A percentile compares a stretch with the other conserved stretches of the same genome.
Evolutionary conservation across 2,329 filamentous ascomycete genomes (phyloP).

Genomic region (Colletotrichum aenigma): DNA sequence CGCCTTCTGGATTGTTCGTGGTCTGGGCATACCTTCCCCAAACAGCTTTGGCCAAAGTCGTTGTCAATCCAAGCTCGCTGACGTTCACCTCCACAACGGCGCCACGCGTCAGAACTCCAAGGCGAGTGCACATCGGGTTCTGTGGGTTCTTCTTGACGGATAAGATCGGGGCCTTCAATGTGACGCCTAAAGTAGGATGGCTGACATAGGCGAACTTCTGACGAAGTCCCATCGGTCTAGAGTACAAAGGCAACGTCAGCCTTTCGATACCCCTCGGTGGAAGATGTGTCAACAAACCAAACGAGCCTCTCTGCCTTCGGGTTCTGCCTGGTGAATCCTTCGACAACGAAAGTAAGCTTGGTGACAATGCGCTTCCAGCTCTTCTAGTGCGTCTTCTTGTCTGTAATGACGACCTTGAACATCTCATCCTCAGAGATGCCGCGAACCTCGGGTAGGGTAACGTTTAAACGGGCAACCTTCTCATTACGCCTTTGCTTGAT

Average conservation of each 20-base stretch:
- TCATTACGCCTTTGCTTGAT: background rate
- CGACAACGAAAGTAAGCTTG: background rate
- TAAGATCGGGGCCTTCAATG: background rate
- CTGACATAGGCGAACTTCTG: background rate
- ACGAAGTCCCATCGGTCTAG: background rate
- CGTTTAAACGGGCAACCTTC: background rate
- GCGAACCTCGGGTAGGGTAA: background rate
- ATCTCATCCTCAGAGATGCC: background rate
- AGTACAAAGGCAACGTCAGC: background rate
- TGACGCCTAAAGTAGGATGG: background rate
- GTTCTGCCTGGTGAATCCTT: background rate
- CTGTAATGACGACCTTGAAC: background rate
- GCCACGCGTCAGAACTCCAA: background rate
- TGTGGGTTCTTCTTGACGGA: background rate
- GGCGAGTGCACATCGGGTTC: background rate
- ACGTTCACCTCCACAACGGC: background rate
- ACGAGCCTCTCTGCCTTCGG: background rate
- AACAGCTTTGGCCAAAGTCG: too few species aligned
- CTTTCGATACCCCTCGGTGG: background rate
- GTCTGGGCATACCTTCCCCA: too few species aligned
- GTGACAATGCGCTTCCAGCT: background rate
- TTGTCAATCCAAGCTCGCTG: background rate
- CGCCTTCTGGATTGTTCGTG: background rate
- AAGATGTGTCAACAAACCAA: background rate
- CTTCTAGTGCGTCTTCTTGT: background rate